Base-by-base conservation (phyloP, 495 filamentous ascomycete genomes). In the Aspergillus diversus region DNA sequence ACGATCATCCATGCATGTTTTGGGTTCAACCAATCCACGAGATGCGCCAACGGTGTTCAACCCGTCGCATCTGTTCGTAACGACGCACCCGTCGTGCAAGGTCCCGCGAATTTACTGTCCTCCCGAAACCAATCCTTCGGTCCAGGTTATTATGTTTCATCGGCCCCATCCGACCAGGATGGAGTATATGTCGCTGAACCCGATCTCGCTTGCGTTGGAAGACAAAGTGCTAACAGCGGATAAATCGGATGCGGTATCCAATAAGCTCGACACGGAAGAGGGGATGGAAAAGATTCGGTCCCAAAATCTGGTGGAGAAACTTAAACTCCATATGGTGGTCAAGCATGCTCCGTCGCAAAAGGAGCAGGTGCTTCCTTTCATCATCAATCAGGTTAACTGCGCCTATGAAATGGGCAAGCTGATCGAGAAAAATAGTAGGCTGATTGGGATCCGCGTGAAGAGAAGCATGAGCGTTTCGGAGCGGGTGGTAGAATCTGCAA, bases 311-410 rank as follows among this genome's bases (percentile, higher is more conserved):
- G 86, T 96, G n/a, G 89, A 97, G 64, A 99, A 98, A 70, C 77
- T 98, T 49, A 92, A 90, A 67, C 78, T 90, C 46, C 95, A 99
- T 74, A 92, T 91, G 7, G 91, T 98, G 13, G 78, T 90, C 46
- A 88, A 82, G 69, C 91, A 90, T 66, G 76, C 84, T 3, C 85
- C 87, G 5, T 93, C 96, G 3, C 84, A 88, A 61, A 96, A 97
- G 71, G 95, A 98, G 69, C 82, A 84, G 58, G 85, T 89, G 7
- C 82, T 99, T 33, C 84, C 87, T 12, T 88, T 84, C 33, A 94
- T 98, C 59, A 84, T 98, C 61, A 93, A 94, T 68, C 95, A 99
- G 73, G 89, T 97, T 70, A 99, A 99, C 71, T 98, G 95, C 78
- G 91, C 94, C 1, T 92, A 88, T 76, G 95, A 99, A 70, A 81